phyloP scores from a whole-genome alignment of 768 basidiomycete genomes.

The Paxillus involutus region DNA sequence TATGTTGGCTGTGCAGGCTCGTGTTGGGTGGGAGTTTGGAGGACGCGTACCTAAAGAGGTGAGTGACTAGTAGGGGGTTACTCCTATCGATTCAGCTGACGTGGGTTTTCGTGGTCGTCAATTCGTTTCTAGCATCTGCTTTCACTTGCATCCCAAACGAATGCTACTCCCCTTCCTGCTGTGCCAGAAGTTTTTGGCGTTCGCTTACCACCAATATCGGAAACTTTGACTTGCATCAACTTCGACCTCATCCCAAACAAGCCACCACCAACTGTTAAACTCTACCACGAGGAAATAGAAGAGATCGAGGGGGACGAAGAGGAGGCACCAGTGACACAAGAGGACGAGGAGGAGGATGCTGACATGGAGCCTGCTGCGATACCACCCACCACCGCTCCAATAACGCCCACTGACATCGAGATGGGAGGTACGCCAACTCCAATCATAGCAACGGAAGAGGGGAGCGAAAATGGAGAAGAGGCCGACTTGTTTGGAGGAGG shows the following conservation, averaged over 20 bases:
- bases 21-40: conserved; percentile 92
- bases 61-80: conserved; percentile 11
- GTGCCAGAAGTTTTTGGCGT: conserved; percentile 91
- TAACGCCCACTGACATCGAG: conserved; percentile 67
- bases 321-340: conserved; percentile 32
- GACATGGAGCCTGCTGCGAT: conserved; percentile 72
- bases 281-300: conserved; percentile 81
- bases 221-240: conserved; percentile 77
- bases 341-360: conserved; percentile 57
- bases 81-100: not conserved
- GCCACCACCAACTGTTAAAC: conserved; percentile 72
- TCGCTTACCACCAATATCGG: conserved; percentile 65
- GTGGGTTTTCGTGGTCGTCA: not conserved
- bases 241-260: conserved; percentile 87
- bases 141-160: conserved; percentile 81
- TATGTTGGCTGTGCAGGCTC: conserved; percentile 78
- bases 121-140: conserved; percentile 57
- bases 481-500: conserved; percentile 74
- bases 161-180: conserved; percentile 73
- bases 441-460: conserved; percentile 49
- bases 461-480: conserved; percentile 71
- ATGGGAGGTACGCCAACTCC: conserved; percentile 38
- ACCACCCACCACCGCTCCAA: conserved; percentile 32
- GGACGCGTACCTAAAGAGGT: conserved; percentile 90
- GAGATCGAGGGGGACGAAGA: conserved; percentile 67